These are phyloP conservation scores for Phaffomyces antillensis DNA, from an alignment of 805 yeast species.

Conservation along the genomic window DNA sequence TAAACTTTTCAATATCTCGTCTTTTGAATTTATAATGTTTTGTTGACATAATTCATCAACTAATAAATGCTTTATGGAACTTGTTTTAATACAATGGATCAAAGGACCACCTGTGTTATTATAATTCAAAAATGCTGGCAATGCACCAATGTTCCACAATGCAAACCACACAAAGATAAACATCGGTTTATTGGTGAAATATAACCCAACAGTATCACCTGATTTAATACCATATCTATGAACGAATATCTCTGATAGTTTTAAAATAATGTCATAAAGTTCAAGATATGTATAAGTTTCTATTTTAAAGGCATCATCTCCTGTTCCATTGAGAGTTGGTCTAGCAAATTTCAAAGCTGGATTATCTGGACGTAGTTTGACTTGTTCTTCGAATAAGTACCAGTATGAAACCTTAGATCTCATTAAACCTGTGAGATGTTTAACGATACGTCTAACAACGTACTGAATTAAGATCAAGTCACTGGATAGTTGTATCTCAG, in stretches of 20 bases:
- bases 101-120: conserved; percentile 68
- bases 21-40: conserved; percentile 44
- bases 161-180: conserved; percentile 78
- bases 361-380: conserved; percentile 37
- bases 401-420: conserved; percentile 40
- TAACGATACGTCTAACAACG: conserved; percentile 16
- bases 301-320: conserved; percentile 50
- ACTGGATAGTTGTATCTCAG: conserved; percentile 6
- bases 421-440: conserved; percentile 8
- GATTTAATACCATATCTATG: conserved; percentile 56
- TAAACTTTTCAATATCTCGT: conserved; percentile 28
- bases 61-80: conserved; percentile 57
- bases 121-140: conserved; percentile 81
- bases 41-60: conserved; percentile 65
- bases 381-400: conserved; percentile 62
- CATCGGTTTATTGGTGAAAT: conserved; percentile 77
- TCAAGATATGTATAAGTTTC: conserved; percentile 65
- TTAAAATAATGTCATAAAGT: conserved; percentile 56
- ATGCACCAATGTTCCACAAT: conserved; percentile 85
- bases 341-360: conserved; percentile 55
- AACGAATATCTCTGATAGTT: conserved; percentile 58
- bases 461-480: conserved; percentile 16
- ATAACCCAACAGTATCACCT: conserved; percentile 66
- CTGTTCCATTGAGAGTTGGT: conserved; percentile 27
- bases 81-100: conserved; percentile 70